Percentiles rank a stretch among this genome's conserved stretches.
Conservation (phyloP, 495 filamentous ascomycete species). For the Hypoxylon crocopeplum region DNA sequence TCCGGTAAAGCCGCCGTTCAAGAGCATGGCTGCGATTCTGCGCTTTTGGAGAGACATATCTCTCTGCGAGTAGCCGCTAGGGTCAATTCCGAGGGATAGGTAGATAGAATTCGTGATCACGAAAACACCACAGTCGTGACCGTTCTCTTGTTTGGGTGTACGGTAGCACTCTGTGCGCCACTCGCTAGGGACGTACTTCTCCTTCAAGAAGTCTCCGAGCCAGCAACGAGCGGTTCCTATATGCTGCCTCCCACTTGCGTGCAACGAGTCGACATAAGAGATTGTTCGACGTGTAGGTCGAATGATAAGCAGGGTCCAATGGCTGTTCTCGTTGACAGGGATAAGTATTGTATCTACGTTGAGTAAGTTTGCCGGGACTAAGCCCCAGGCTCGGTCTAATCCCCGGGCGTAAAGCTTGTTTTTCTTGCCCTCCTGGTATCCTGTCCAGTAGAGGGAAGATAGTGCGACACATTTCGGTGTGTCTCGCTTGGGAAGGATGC, state of each 20-base stretch:
- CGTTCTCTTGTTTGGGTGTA: conserved; percentile 68
- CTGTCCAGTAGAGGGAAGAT: conserved; percentile 74
- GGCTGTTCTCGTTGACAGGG: conserved; percentile 50
- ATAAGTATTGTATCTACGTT: conserved; percentile 54
- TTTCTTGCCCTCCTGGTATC: conserved; percentile 53
- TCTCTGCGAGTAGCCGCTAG: conserved; percentile 60
- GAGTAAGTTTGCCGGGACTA: conserved; percentile 49
- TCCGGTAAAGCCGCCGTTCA: conserved; percentile 67
- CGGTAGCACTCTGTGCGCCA: conserved; percentile 63
- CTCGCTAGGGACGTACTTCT: conserved; percentile 62
- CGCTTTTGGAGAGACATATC: conserved; percentile 66
- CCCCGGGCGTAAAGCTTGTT: conserved; percentile 49
- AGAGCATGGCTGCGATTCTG: conserved; percentile 71
- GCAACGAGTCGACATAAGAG: conserved; percentile 78
- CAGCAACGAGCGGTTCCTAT: conserved; percentile 45
- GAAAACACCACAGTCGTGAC: conserved; percentile 83
- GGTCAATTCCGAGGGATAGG: conserved; percentile 68
- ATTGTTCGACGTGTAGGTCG: conserved; percentile 67
- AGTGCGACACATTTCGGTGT: conserved; percentile 73
- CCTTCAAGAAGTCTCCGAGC: conserved; percentile 65
- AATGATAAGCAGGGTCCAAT: conserved; percentile 76
- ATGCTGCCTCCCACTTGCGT: conserved; percentile 38
- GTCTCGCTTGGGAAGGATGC: conserved; percentile 51
- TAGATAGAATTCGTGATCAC: conserved; percentile 76
- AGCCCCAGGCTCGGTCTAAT: conserved; percentile 39